Evolutionary conservation across 805 yeast genomes (phyloP).

Genomic region (Pichia cabralensis): DNA sequence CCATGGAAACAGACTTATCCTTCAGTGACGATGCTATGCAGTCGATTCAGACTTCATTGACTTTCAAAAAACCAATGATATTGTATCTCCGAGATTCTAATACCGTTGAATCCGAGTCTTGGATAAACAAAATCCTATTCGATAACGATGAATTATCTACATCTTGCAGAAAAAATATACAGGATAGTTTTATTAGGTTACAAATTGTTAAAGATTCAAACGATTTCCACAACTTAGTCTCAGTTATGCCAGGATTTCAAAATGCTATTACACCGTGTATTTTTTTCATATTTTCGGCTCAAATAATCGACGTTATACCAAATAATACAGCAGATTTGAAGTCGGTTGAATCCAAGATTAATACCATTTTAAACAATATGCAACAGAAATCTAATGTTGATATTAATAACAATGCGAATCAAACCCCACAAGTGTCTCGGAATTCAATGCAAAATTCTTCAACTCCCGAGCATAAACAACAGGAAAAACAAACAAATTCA

Average conservation of each 20-base stretch:
- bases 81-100: conserved; percentile 25
- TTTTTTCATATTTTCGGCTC: conserved; percentile 40
- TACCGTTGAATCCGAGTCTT: conserved; percentile 16
- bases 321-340: conserved; percentile 23
- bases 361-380: neutral
- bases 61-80: conserved; percentile 28
- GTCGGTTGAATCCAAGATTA: conserved; percentile 20
- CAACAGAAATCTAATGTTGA: neutral
- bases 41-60: conserved; percentile 32
- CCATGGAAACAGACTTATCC: neutral
- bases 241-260: conserved; percentile 37
- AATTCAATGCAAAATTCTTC: no score
- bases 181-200: conserved; percentile 30
- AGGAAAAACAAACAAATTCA: no score
- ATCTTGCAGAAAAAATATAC: conserved; percentile 12
- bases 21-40: conserved; percentile 17
- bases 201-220: conserved; percentile 30
- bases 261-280: conserved; percentile 44
- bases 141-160: conserved; percentile 10
- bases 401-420: neutral
- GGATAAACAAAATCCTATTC: conserved; percentile 12
- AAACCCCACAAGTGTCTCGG: conserved; percentile 5
- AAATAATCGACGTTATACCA: conserved; percentile 33
- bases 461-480: no score
- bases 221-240: conserved; percentile 40